phyloP scores from a whole-genome alignment of 78 protist genomes.

The Cyanophora paradoxa region DNA sequence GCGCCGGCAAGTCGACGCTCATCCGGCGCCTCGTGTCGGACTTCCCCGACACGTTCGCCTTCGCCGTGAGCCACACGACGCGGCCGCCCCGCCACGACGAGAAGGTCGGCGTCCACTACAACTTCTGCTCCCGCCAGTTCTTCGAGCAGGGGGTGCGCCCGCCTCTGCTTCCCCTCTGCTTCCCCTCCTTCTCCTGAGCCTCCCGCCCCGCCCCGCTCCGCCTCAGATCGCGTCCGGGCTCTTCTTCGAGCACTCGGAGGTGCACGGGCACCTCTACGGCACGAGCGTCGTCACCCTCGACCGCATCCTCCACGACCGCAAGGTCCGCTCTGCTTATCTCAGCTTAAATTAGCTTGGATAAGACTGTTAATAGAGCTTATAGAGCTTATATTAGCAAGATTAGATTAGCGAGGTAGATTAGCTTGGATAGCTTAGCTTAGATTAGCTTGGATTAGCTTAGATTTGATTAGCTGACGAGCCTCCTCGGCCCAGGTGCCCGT shows the following conservation, averaged over 20 bases:
- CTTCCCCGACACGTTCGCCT: slow-evolving; percentile 4
- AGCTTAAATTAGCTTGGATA: too few relatives aligned
- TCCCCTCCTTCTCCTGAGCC: too few relatives aligned
- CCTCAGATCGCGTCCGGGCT: background rate
- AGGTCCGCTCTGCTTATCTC: too few relatives aligned
- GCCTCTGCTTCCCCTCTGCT: too few relatives aligned
- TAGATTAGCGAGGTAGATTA: too few relatives aligned
- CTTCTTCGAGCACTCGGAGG: background rate
- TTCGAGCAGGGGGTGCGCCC: background rate
- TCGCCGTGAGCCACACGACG: slow-evolving; percentile 19
- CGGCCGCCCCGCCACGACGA: slow-evolving; percentile 8
- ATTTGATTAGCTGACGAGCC: too few relatives aligned
- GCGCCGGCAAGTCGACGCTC: background rate
- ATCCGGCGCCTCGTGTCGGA: background rate
- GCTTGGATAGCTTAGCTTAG: too few relatives aligned
- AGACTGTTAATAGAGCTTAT: too few relatives aligned
- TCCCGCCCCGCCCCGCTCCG: too few relatives aligned
- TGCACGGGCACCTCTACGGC: background rate
- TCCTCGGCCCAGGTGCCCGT: background rate
- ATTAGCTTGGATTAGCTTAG: too few relatives aligned
- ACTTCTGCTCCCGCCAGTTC: background rate
- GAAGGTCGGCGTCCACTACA: slow-evolving; percentile 8
- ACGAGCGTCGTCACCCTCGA: background rate
- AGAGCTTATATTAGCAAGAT: too few relatives aligned
- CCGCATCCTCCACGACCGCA: background rate